Evolutionary conservation across 2,329 filamentous ascomycete species (phyloP), one percentile per base, ranked within the genome.

Genomic region (Teratosphaeria epicoccoides): DNA sequence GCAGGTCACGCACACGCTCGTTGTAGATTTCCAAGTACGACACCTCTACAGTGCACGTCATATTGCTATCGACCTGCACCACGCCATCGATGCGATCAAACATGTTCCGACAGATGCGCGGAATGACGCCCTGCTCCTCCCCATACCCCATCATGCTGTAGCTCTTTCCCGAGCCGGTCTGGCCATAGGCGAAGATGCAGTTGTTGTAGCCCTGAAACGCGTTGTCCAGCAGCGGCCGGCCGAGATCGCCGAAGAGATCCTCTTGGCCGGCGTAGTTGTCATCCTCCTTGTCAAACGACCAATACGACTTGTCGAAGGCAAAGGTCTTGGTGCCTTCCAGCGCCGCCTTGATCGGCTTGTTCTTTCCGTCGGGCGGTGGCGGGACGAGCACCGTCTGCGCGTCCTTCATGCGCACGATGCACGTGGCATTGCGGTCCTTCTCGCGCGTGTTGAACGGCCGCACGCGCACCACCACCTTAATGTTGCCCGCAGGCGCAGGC

Each of bases 121-220:
- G 93, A 56, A 97, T 97, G 57, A 98, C 93, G 69, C 93, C 93
- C 52, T 89, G 81, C 66, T 98, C 91, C 64, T 91, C 85, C 50
- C 93, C 93, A 71, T 97, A 98, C 47, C 93, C 93, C 93, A 98
- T 98, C 91, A 98, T 98, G 26, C 90, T 96, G 71, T 98, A 98
- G 14, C 89, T 96, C 73, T 98, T 98, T 71, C 93, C 93, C 1
- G 93, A 97, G 60, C 93, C 93, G 1, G 93, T 98, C 74, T 98
- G 93, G 17, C 93, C 93, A 67, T 98, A 98, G 12, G 93, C 93
- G 68, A 98, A 98, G 66, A 98, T 98, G 77, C 93, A 98, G 71
- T 97, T 98, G 76, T 98, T 97, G 75, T 97, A 98, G 44, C 93
- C 93, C 64, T 91, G 83, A 67, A 98, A 98, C 17, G 93, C 93